Conservation (phyloP, 2,329 filamentous ascomycete genomes). For the Monosporascus cannonballus region DNA sequence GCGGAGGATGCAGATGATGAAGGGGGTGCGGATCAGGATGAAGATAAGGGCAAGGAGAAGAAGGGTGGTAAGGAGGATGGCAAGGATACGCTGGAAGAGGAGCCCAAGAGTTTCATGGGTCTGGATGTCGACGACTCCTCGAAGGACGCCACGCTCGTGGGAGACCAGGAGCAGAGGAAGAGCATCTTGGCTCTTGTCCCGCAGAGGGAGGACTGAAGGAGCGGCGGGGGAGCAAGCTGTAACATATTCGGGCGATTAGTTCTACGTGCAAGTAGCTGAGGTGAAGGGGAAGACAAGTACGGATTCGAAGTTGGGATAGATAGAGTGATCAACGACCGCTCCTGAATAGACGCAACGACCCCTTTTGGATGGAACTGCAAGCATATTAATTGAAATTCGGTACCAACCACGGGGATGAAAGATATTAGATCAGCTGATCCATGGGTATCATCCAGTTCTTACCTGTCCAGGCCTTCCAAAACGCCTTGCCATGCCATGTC, state of each 20-base stretch:
- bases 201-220: neutral
- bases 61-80: conserved; percentile 18
- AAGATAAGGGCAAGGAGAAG: conserved; percentile 15
- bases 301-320: neutral
- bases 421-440: neutral
- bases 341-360: neutral
- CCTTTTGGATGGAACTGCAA: neutral
- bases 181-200: conserved; percentile 20
- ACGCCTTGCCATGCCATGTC: neutral
- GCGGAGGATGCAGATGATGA: conserved; percentile 15
- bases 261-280: neutral
- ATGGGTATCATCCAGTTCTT: conserved; percentile 2
- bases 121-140: conserved; percentile 31
- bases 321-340: neutral
- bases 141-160: conserved; percentile 26
- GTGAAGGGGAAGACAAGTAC: neutral
- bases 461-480: neutral
- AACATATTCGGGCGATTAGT: too few species aligned
- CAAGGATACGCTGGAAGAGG: conserved; percentile 12
- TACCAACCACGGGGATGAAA: neutral
- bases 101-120: conserved; percentile 29
- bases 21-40: conserved; percentile 6
- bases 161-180: conserved; percentile 21
- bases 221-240: neutral
- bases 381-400: too few species aligned